Evolutionary conservation across 257 asterid genomes (phyloP).

Genomic region (Nicotiana noctiflora): DNA sequence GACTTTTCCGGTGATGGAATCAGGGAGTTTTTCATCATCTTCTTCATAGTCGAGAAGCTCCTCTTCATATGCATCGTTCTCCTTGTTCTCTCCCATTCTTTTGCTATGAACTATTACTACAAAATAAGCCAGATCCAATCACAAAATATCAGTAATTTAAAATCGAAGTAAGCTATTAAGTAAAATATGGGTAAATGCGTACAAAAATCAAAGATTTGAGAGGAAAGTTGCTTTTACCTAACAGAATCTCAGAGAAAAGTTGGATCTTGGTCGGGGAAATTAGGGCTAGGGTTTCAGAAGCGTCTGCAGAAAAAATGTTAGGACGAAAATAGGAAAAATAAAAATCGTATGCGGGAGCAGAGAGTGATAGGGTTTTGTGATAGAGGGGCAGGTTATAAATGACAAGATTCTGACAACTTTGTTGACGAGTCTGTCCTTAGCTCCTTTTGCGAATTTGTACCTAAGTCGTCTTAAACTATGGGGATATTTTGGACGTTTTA

Average conservation of each 20-base stretch:
- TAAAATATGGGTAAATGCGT: not conserved
- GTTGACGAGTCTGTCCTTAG: not conserved
- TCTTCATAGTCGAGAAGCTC: conserved; percentile 97
- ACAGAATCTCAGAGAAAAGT: not conserved
- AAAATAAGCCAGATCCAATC: conserved; percentile 17
- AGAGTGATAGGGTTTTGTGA: not conserved
- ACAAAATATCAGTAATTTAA: not conserved
- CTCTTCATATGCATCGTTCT: conserved; percentile 83
- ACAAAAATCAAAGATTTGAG: not conserved
- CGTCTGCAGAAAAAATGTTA: conserved; percentile 21
- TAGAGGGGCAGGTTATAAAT: not conserved
- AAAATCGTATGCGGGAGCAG: not conserved
- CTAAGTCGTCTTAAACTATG: not conserved
- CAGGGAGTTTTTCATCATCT: conserved; percentile 77
- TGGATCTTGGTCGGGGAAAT: not conserved
- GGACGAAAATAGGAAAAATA: not conserved
- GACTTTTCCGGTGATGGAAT: conserved; percentile 49
- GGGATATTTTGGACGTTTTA: not conserved
- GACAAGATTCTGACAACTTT: not conserved
- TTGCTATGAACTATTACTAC: not conserved
- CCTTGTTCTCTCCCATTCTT: conserved; percentile 68
- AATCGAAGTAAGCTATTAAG: not conserved
- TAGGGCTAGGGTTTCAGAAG: conserved; percentile 22
- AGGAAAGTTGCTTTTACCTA: conserved; percentile 8
- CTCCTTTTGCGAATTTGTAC: not conserved